These are phyloP conservation scores for Leccinum angustisporum DNA, from an alignment of 1,284 basidiomycete genomes.

Conservation along the genomic window DNA sequence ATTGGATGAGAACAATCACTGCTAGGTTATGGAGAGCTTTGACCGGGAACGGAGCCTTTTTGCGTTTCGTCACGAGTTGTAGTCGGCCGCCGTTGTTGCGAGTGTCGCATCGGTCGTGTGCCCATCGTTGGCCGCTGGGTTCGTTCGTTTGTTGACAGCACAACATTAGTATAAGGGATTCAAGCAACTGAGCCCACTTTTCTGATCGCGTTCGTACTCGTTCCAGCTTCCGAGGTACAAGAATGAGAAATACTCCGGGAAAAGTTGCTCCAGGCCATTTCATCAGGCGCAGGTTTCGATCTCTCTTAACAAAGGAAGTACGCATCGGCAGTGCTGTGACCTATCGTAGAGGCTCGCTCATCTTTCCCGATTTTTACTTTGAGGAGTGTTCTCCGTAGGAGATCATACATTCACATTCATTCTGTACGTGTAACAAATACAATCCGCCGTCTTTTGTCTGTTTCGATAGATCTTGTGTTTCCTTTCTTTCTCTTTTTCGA, in stretches of 20 bases:
- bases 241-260: conserved; percentile 61
- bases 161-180: conserved; percentile 61
- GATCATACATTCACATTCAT: background rate
- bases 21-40: conserved; percentile 70
- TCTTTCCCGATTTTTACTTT: background rate
- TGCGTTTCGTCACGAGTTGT: conserved; percentile 91
- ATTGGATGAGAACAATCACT: background rate
- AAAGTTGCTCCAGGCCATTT: conserved; percentile 87
- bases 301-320: conserved; percentile 53
- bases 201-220: conserved; percentile 32
- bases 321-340: background rate
- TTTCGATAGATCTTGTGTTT: background rate
- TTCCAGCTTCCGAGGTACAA: conserved; percentile 66
- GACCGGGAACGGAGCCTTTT: conserved; percentile 70
- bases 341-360: background rate
- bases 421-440: conserved; percentile 10
- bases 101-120: conserved; percentile 28
- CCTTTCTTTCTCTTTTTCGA: background rate
- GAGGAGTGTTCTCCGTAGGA: no score
- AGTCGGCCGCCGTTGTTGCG: conserved; percentile 84
- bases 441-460: background rate
- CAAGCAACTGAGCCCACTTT: conserved; percentile 82
- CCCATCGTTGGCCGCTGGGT: background rate
- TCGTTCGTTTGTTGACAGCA: background rate
- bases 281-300: conserved; percentile 85